phyloP scores from a whole-genome alignment of 2,329 filamentous ascomycete species.

The Epichloe aotearoae region DNA sequence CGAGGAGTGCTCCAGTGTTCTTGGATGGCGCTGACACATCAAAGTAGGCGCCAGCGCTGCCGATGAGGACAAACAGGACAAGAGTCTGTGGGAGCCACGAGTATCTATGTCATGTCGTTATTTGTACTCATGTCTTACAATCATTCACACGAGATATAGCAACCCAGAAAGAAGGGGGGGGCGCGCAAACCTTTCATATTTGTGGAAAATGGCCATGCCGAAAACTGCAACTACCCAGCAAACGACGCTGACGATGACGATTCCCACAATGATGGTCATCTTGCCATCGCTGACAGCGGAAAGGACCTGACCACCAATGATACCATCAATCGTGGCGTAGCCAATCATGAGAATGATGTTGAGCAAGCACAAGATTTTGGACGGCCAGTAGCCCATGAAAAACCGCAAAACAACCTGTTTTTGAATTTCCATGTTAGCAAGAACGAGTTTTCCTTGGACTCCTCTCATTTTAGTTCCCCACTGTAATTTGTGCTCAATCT shows the following conservation, averaged over 20 bases:
- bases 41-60: slow-evolving; percentile 47
- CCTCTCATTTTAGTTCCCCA: too few species aligned
- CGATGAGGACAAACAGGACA: slow-evolving; percentile 59
- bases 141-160: background rate
- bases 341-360: slow-evolving; percentile 53
- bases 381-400: slow-evolving; percentile 54
- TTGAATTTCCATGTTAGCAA: background rate
- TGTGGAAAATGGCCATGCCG: slow-evolving; percentile 42
- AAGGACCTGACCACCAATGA: slow-evolving; percentile 67
- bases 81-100: slow-evolving; percentile 54
- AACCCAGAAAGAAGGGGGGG: too few species aligned
- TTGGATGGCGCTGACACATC: slow-evolving; percentile 51
- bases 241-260: slow-evolving; percentile 64
- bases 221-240: slow-evolving; percentile 59
- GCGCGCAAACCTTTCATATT: slow-evolving; percentile 44
- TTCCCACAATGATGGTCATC: slow-evolving; percentile 61
- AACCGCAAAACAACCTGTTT: slow-evolving; percentile 51
- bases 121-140: background rate
- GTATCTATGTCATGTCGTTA: slow-evolving; percentile 9
- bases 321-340: slow-evolving; percentile 66
- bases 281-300: slow-evolving; percentile 52
- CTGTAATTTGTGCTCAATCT: background rate
- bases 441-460: background rate
- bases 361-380: slow-evolving; percentile 18
- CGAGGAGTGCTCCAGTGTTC: slow-evolving; percentile 48